Conservation (phyloP, 768 basidiomycete species). For the Lentinus brumalis region DNA sequence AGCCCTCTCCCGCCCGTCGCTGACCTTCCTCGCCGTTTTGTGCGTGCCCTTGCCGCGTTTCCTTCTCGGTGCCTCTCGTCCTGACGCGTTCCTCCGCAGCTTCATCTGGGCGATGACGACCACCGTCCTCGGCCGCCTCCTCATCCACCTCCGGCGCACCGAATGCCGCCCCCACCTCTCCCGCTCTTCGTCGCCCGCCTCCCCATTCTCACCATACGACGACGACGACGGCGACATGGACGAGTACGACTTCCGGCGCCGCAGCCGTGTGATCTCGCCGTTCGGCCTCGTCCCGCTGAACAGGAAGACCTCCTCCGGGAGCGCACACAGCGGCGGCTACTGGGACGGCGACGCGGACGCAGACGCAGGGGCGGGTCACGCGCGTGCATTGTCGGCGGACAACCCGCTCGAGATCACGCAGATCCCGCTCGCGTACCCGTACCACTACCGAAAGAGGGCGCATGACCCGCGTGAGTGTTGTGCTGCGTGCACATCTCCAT, state of each 20-base stretch:
- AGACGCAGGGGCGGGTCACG: neutral
- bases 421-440: neutral
- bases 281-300: constrained; percentile 16
- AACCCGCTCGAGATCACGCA: neutral
- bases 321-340: neutral
- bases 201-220: neutral
- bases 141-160: constrained; percentile 35
- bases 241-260: neutral
- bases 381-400: neutral
- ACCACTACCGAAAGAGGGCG: constrained; percentile 14
- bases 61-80: neutral
- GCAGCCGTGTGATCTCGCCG: constrained; percentile 8
- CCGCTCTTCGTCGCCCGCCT: neutral
- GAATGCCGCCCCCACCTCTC: constrained; percentile 17
- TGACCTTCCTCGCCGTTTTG: constrained; percentile 32
- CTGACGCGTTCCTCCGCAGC: constrained; percentile 16
- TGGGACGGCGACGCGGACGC: neutral
- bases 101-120: constrained; percentile 39
- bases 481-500: no score
- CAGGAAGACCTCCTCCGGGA: constrained; percentile 1
- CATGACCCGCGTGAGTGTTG: constrained; percentile 18
- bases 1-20: constrained; percentile 23
- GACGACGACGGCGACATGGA: neutral
- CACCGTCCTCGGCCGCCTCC: constrained; percentile 35
- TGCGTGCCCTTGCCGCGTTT: constrained; percentile 14